These are phyloP conservation scores for Hippophae tibetana DNA, from an alignment of 306 rosid species.

Conservation along the genomic window DNA sequence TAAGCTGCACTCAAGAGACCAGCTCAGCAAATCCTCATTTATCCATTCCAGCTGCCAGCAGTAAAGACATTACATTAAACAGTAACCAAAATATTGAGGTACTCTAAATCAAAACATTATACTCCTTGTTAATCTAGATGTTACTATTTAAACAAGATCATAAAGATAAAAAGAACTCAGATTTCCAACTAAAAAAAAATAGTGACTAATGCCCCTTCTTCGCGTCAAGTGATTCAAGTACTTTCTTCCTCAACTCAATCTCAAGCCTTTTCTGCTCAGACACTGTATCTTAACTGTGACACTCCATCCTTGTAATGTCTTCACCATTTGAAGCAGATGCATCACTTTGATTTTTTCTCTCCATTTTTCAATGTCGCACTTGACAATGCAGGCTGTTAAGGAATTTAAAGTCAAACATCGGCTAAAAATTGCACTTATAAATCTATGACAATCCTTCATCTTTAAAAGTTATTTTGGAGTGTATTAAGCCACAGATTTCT, in stretches of 20 bases:
- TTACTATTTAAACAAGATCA: constrained; percentile 8
- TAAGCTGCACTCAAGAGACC: constrained; percentile 39
- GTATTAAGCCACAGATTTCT: too few species aligned
- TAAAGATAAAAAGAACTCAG: constrained; percentile 3
- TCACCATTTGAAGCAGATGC: constrained; percentile 47
- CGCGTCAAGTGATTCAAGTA: constrained; percentile 68
- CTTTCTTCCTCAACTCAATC: constrained; percentile 85
- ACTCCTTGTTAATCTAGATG: constrained; percentile 19
- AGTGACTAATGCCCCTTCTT: constrained; percentile 41
- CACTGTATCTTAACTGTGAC: constrained; percentile 37
- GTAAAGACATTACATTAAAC: constrained; percentile 35
- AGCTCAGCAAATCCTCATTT: constrained; percentile 43
- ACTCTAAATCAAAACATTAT: constrained; percentile 16
- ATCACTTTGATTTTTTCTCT: constrained; percentile 48
- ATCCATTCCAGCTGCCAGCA: constrained; percentile 46
- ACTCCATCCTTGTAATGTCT: constrained; percentile 33
- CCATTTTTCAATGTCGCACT: constrained; percentile 59
- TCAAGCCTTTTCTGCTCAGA: constrained; percentile 69
- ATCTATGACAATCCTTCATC: too few species aligned
- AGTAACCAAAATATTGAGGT: constrained; percentile 16
- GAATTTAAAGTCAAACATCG: too few species aligned
- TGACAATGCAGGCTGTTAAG: constrained; percentile 30
- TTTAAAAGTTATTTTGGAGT: too few species aligned
- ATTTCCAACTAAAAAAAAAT: constrained; percentile 13
- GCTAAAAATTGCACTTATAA: too few species aligned